These are phyloP conservation scores for Scutellaria minor DNA, from an alignment of 257 asterid species.

Conservation along the genomic window DNA sequence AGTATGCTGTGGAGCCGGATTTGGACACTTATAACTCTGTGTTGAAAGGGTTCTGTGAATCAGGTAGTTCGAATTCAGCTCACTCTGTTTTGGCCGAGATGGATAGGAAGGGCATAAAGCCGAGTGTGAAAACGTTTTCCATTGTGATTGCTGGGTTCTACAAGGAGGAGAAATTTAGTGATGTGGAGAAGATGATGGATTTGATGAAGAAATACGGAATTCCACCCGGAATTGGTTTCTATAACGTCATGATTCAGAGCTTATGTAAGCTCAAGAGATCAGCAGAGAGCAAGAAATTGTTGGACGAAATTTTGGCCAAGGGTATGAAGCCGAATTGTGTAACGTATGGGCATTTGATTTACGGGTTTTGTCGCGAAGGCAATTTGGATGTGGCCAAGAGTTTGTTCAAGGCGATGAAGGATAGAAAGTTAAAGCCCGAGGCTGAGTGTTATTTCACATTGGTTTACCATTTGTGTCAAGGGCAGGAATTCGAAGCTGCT, in stretches of 20 bases:
- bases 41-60: conserved; percentile 79
- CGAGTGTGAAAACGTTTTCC: conserved; percentile 63
- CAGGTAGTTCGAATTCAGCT: conserved; percentile 64
- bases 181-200: conserved; percentile 63
- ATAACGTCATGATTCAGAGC: conserved; percentile 71
- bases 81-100: conserved; percentile 75
- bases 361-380: conserved; percentile 73
- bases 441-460: conserved; percentile 60
- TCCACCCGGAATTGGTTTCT: conserved; percentile 48
- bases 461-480: conserved; percentile 62
- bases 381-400: conserved; percentile 69
- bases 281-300: conserved; percentile 67
- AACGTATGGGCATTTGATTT: conserved; percentile 62
- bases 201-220: conserved; percentile 58
- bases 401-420: conserved; percentile 62
- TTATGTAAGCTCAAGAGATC: conserved; percentile 76
- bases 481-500: conserved; percentile 70
- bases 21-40: conserved; percentile 70
- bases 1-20: conserved; percentile 61
- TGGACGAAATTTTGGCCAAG: conserved; percentile 56
- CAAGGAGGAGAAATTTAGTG: conserved; percentile 65
- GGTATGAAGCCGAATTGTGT: conserved; percentile 58
- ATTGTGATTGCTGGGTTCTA: conserved; percentile 73
- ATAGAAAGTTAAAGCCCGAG: conserved; percentile 49
- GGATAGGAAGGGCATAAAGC: conserved; percentile 65